Conservation (phyloP, 805 yeast genomes). For the Candida multigemmis region DNA sequence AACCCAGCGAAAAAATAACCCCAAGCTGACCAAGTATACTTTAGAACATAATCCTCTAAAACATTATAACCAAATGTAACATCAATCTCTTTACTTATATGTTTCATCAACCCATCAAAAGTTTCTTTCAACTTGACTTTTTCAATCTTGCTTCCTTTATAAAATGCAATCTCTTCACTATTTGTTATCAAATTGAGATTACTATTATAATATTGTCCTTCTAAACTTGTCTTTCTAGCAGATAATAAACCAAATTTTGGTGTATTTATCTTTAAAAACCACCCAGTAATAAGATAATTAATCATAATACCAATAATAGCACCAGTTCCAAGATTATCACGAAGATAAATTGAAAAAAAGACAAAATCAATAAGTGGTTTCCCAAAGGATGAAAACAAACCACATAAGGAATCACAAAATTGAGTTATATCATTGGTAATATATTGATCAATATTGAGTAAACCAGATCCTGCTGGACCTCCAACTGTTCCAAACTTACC, state of each 20-base stretch:
- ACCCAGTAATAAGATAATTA: constrained; percentile 76
- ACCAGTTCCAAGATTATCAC: constrained; percentile 80
- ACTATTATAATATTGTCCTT: constrained; percentile 82
- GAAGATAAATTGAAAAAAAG: constrained; percentile 73
- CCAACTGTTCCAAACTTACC: constrained; percentile 44
- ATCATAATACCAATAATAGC: constrained; percentile 76
- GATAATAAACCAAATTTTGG: constrained; percentile 81
- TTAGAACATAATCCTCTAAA: constrained; percentile 77
- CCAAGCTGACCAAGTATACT: constrained; percentile 90
- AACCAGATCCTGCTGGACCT: too few relatives aligned
- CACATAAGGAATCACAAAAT: constrained; percentile 73
- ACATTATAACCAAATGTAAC: constrained; percentile 60
- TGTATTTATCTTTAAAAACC: constrained; percentile 58
- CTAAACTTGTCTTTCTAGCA: constrained; percentile 64
- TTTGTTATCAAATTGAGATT: constrained; percentile 80
- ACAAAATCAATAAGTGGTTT: constrained; percentile 84
- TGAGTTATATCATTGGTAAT: constrained; percentile 77
- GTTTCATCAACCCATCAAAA: constrained; percentile 47
- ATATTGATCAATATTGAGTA: constrained; percentile 82
- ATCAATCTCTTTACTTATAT: constrained; percentile 45
- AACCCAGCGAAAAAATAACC: constrained; percentile 88
- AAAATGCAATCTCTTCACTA: constrained; percentile 90
- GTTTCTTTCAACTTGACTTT: constrained; percentile 52
- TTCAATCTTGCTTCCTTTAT: constrained; percentile 80
- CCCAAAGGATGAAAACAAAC: constrained; percentile 81